Conservation (phyloP, 768 basidiomycete genomes). For the Agrocybe chaxingu region DNA sequence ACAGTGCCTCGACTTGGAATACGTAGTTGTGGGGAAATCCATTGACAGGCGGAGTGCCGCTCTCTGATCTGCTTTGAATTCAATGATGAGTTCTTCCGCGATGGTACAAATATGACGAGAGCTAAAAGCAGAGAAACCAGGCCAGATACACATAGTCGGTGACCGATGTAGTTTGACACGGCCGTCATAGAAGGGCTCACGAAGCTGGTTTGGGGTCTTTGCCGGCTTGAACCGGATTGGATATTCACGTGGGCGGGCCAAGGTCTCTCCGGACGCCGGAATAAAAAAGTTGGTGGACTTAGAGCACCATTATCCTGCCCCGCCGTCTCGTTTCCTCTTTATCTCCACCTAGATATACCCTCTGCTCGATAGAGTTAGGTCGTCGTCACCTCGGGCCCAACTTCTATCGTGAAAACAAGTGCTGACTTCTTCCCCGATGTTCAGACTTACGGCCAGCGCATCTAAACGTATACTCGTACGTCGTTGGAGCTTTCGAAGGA, state of each 20-base stretch:
- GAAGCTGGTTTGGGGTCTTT: not conserved
- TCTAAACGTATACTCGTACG: conserved; percentile 20
- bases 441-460: conserved; percentile 21
- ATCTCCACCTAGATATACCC: conserved; percentile 15
- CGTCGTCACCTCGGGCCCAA: conserved; percentile 9
- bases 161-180: no score
- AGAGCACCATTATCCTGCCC: not conserved
- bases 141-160: no score
- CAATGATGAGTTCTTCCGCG: no score
- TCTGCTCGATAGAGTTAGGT: conserved; percentile 10
- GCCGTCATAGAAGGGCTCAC: no score
- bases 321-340: conserved; percentile 5
- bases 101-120: no score
- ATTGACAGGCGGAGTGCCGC: no score
- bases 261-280: not conserved
- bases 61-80: no score
- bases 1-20: no score
- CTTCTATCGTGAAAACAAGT: conserved; percentile 10
- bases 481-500: not conserved
- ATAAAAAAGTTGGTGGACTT: not conserved
- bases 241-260: not conserved
- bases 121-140: no score
- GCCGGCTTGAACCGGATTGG: not conserved
- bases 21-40: no score
- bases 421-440: conserved; percentile 14